These are phyloP conservation scores for Jacaranda copaia DNA, from an alignment of 257 asterid species.

Conservation along the genomic window DNA sequence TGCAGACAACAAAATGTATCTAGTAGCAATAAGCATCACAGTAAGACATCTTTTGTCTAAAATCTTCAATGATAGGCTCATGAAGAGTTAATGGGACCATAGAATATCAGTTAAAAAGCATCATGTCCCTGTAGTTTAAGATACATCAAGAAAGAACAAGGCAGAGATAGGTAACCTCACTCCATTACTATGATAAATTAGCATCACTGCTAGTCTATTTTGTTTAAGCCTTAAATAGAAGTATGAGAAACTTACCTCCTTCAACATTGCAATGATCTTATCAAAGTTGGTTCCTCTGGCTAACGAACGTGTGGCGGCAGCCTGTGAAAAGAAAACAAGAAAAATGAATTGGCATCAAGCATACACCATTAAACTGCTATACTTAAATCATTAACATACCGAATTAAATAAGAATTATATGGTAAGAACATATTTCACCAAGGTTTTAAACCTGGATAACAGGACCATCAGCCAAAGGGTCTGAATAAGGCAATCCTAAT, in stretches of 20 bases:
- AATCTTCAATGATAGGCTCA: no score
- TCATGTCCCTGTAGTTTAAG: neutral
- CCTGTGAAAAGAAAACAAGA: constrained; percentile 50
- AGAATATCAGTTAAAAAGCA: neutral
- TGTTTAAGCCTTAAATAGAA: neutral
- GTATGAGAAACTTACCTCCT: constrained; percentile 59
- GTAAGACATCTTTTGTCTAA: no score
- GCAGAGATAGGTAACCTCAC: no score
- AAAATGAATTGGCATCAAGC: constrained; percentile 1
- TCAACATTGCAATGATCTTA: constrained; percentile 77
- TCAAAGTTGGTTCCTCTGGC: constrained; percentile 75
- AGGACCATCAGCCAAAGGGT: constrained; percentile 98
- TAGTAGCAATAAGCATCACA: neutral
- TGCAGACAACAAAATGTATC: neutral
- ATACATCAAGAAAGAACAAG: no score
- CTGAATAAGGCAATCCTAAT: constrained; percentile 91
- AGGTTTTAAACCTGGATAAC: constrained; percentile 74
- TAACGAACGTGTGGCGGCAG: constrained; percentile 84
- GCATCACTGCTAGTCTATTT: constrained; percentile 19
- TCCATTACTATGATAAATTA: constrained; percentile 8
- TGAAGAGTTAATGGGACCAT: no score
- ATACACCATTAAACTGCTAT: constrained; percentile 10
- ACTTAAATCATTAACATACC: neutral
- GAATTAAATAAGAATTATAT: no score
- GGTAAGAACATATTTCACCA: neutral